phyloP scores from a whole-genome alignment of 2,329 filamentous ascomycete species.

The Calonectria hongkongensis region DNA sequence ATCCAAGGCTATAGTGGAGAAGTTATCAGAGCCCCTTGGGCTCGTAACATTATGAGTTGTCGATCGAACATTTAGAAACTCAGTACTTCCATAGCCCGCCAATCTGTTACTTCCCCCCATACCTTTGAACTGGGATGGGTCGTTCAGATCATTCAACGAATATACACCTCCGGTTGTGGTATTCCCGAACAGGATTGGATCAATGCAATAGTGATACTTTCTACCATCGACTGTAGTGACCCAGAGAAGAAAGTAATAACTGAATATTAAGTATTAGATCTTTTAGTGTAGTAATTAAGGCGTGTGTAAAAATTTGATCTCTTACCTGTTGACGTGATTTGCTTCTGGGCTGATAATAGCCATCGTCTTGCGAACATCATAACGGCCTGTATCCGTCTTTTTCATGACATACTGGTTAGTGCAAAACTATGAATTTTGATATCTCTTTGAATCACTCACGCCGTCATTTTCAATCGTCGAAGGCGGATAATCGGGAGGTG shows the following conservation, averaged over 20 bases:
- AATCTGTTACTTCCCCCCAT: background rate
- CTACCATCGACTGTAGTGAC: background rate
- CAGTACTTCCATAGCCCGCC: background rate
- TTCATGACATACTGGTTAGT: background rate
- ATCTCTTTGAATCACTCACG: background rate
- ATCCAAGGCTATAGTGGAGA: constrained; percentile 1
- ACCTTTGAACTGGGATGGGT: background rate
- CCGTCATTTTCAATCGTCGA: constrained; percentile 11
- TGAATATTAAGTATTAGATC: background rate
- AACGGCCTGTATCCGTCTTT: background rate
- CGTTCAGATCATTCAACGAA: background rate
- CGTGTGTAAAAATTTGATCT: too few species aligned
- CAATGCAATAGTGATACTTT: background rate
- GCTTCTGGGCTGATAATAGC: background rate
- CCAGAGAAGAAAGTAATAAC: constrained; percentile 5
- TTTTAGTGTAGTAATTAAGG: too few species aligned
- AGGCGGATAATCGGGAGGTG: background rate
- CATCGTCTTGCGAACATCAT: constrained; percentile 4
- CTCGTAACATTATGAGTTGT: background rate
- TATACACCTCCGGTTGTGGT: background rate
- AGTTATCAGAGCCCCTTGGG: background rate
- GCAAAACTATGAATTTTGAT: too few species aligned
- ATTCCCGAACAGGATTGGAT: constrained; percentile 9
- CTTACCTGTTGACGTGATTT: background rate
- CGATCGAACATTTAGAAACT: background rate